A percentile compares a stretch with the other conserved stretches of the same genome.
These are phyloP conservation scores for Quambalaria eucalypti DNA, from an alignment of 1,284 basidiomycete genomes.

Conservation along the genomic window DNA sequence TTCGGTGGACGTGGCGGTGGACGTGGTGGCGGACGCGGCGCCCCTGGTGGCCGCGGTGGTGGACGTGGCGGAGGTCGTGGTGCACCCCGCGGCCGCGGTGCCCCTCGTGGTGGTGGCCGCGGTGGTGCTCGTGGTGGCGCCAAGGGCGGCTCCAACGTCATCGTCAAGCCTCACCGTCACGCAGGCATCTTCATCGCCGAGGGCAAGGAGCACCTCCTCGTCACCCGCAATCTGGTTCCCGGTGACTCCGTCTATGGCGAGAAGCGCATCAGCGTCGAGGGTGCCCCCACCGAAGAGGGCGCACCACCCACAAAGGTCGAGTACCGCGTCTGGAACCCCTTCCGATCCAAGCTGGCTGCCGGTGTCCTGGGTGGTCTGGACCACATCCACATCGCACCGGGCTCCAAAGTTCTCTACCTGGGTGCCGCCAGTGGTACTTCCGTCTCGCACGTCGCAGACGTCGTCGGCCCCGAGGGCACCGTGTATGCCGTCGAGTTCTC, in stretches of 20 bases:
- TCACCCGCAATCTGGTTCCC: slow-evolving; percentile 94
- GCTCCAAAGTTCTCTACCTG: slow-evolving; percentile 92
- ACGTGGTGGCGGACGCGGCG: slow-evolving; percentile 43
- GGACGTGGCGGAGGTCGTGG: slow-evolving; percentile 20
- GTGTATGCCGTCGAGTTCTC: slow-evolving; percentile 99
- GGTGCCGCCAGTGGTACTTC: slow-evolving; percentile 92
- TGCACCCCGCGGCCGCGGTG: slow-evolving; percentile 10
- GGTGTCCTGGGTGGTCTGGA: slow-evolving; percentile 94
- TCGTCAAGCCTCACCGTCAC: slow-evolving; percentile 93
- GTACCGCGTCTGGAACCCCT: slow-evolving; percentile 99
- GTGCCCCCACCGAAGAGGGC: slow-evolving; percentile 58
- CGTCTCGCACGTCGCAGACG: slow-evolving; percentile 95
- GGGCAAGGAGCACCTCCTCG: slow-evolving; percentile 83
- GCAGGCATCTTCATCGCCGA: slow-evolving; percentile 61
- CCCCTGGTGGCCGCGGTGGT: slow-evolving; percentile 9
- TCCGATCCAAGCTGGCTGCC: slow-evolving; percentile 91
- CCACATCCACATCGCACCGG: slow-evolving; percentile 84
- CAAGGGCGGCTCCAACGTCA: slow-evolving; percentile 63
- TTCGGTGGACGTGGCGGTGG: slow-evolving; percentile 35
- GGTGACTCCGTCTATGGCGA: slow-evolving; percentile 98
- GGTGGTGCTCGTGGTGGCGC: slow-evolving; percentile 47
- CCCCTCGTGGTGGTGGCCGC: slow-evolving; percentile 29
- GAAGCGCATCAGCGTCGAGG: slow-evolving; percentile 59
- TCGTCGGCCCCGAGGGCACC: slow-evolving; percentile 90
- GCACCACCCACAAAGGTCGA: slow-evolving; percentile 69